Evolutionary conservation across 2,329 filamentous ascomycete species (phyloP), one percentile per base, ranked within the genome.

Genomic region (Bertia moriformis): DNA sequence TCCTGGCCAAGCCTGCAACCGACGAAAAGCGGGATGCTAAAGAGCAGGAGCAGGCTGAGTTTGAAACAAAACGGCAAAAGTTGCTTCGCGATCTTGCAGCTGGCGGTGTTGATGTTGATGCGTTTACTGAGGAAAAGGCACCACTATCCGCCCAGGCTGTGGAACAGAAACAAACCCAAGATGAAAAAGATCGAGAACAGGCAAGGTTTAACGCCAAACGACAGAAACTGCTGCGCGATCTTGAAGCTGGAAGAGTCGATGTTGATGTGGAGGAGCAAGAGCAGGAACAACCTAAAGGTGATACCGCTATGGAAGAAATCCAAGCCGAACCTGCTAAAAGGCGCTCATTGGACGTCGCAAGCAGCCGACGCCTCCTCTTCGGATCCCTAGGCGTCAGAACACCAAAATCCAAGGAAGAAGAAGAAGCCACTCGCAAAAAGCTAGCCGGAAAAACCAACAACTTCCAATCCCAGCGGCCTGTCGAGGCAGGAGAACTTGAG

Each of bases 321-420:
- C 10, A 29, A 10, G n/a, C n/a, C n/a, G n/a, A n/a, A n/a, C n/a
- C n/a, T n/a, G 22, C 22, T 27, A 10, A 35, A 41, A 60, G 63
- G 36, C 58, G 58, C 3, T 57, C 52, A 14, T 53, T 74, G 20
- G 67, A 75, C 46, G 41, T 73, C n/a, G 59, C 57, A 17, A 65
- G 67, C 45, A 65, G 66, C 14, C 59, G 63, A 38, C 62, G 71
- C 30, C 51, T 73, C 33, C 52, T 75, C 2, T 72, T 72, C 42
- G 65, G 66, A 13, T 69, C 69, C 18, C 58, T 75, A 4, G 71
- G 71, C 3, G 51, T 73, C 13, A 59, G 62, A 29, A 59, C 59
- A 0, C 69, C 71, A 3, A 67, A 64, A 42, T 66, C 59, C 4
- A 64, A 67, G 42, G 62, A 64, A 43, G 68, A 73, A 18, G 66